Evolutionary conservation across 1,139 yeast species (phyloP).

Genomic region (Taphrina deformans): DNA sequence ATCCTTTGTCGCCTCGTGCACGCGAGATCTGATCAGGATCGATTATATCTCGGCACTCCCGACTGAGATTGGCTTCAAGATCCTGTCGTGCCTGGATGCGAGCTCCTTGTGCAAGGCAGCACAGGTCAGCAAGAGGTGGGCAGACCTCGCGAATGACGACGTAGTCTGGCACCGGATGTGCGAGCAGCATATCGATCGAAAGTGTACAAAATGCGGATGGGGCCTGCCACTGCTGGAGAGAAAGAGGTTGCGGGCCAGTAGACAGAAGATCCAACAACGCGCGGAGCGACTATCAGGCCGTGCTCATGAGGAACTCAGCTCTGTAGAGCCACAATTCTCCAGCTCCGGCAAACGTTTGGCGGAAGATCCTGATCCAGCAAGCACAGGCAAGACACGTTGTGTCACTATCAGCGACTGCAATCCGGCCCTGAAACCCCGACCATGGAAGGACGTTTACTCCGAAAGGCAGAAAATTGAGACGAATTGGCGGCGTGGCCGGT

Average conservation of each 20-base stretch:
- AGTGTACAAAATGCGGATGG: slow-evolving; percentile 99
- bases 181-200: slow-evolving; percentile 94
- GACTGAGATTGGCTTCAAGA: slow-evolving; percentile 76
- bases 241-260: slow-evolving; percentile 44
- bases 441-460: slow-evolving; percentile 94
- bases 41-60: slow-evolving; percentile 87
- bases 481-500: slow-evolving; percentile 88
- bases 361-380: not conserved
- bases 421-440: slow-evolving; percentile 49
- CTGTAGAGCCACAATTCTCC: not conserved
- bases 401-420: slow-evolving; percentile 13
- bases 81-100: slow-evolving; percentile 85
- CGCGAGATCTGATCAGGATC: slow-evolving; percentile 73
- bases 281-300: slow-evolving; percentile 28
- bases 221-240: slow-evolving; percentile 80
- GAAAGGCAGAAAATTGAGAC: slow-evolving; percentile 88
- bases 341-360: slow-evolving; percentile 14
- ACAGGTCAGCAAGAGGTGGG: slow-evolving; percentile 85
- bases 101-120: slow-evolving; percentile 90
- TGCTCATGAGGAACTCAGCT: not conserved
- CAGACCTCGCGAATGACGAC: slow-evolving; percentile 87
- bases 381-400: not conserved
- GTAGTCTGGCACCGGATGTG: slow-evolving; percentile 98
- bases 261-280: slow-evolving; percentile 39
- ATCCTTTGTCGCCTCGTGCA: slow-evolving; percentile 76